phyloP scores from a whole-genome alignment of 805 yeast species.

The Saturnispora quitensis region DNA sequence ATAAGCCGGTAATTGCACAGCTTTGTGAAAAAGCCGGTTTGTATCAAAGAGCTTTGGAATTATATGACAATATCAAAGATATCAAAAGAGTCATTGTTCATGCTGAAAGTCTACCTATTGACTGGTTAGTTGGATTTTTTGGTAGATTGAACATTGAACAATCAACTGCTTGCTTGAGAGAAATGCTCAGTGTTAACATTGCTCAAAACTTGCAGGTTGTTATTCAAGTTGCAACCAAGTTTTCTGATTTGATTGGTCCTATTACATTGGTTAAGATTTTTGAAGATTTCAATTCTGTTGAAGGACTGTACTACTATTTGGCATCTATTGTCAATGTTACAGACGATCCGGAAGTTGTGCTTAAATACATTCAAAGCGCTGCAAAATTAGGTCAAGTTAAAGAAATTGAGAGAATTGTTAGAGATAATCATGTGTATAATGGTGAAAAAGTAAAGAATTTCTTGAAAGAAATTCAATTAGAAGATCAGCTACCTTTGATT shows the following conservation, averaged over 20 bases:
- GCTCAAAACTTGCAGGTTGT: conserved; percentile 87
- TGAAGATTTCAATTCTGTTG: conserved; percentile 86
- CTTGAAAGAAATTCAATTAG: conserved; percentile 85
- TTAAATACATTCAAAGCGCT: conserved; percentile 93
- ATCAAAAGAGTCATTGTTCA: conserved; percentile 91
- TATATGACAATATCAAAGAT: conserved; percentile 88
- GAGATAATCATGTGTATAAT: conserved; percentile 88
- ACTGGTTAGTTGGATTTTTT: conserved; percentile 88
- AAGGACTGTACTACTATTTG: conserved; percentile 90
- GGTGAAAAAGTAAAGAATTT: conserved; percentile 97
- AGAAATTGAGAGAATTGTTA: conserved; percentile 92
- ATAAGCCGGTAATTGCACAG: conserved; percentile 84
- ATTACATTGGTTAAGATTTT: conserved; percentile 76
- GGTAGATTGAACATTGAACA: conserved; percentile 94
- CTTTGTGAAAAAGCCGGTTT: conserved; percentile 95
- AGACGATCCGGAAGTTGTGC: conserved; percentile 90
- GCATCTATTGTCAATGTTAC: conserved; percentile 89
- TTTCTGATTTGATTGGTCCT: conserved; percentile 88
- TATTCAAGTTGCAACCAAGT: conserved; percentile 94
- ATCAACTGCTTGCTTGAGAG: conserved; percentile 76
- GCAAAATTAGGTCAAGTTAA: conserved; percentile 81
- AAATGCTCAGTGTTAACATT: conserved; percentile 62
- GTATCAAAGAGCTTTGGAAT: conserved; percentile 91
- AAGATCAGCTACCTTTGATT: conserved; percentile 93
- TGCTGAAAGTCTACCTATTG: conserved; percentile 75